Percentiles rank a stretch among this genome's conserved stretches.
phyloP scores from a whole-genome alignment of 106 monocot genomes.

The Gastrodia elata region DNA sequence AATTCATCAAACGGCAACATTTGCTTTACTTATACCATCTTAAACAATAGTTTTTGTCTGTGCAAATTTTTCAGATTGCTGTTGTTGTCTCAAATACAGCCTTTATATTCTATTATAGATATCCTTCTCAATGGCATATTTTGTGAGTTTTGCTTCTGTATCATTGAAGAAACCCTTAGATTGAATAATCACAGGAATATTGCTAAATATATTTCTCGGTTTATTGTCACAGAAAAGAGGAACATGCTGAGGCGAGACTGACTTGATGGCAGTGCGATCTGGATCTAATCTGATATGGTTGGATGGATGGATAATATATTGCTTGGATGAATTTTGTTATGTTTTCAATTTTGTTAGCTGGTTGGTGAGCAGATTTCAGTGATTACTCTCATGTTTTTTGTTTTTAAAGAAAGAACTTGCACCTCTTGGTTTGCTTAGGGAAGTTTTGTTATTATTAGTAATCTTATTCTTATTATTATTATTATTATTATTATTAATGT shows the following conservation, averaged over 20 bases:
- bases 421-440: background rate
- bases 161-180: too few species aligned
- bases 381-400: background rate
- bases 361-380: background rate
- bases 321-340: background rate
- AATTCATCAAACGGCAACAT: too few species aligned
- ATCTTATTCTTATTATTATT: too few species aligned
- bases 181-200: too few species aligned
- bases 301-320: background rate
- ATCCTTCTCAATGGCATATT: too few species aligned
- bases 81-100: too few species aligned
- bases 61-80: too few species aligned
- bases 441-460: background rate
- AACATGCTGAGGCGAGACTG: background rate
- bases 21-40: too few species aligned
- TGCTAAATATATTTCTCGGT: background rate
- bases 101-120: too few species aligned
- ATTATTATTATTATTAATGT: too few species aligned
- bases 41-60: too few species aligned
- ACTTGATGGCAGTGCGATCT: background rate
- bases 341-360: background rate
- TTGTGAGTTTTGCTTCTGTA: too few species aligned
- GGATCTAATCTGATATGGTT: background rate
- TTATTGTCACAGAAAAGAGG: conserved; percentile 1
- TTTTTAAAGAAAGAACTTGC: background rate